Conservation (phyloP, 257 asterid species). For the Cinchona pubescens region DNA sequence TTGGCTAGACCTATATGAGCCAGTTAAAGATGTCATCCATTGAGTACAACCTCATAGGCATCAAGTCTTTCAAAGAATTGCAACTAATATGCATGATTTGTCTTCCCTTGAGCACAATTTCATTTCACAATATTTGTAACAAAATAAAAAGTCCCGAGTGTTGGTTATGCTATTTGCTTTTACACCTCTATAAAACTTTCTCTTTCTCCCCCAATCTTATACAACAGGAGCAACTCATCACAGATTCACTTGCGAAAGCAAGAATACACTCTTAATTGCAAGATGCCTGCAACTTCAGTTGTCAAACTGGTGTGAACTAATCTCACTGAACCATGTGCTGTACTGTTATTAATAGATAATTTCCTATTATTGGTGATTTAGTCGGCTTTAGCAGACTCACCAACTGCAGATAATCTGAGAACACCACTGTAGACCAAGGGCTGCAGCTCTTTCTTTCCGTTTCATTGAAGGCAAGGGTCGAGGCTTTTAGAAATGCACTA, state of each 20-base stretch:
- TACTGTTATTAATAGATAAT: neutral
- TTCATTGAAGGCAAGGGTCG: constrained; percentile 42
- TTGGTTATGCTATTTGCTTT: neutral
- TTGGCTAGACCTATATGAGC: neutral
- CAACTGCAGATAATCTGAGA: constrained; percentile 40
- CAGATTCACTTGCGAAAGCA: neutral
- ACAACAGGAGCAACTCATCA: constrained; percentile 1
- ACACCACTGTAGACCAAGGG: constrained; percentile 60
- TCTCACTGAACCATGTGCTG: neutral
- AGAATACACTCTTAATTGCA: neutral
- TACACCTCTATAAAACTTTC: neutral
- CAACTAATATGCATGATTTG: no score
- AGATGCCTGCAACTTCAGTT: neutral
- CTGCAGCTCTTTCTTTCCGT: constrained; percentile 63
- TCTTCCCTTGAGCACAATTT: neutral
- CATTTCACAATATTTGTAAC: neutral
- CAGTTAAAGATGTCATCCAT: neutral
- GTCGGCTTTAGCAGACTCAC: constrained; percentile 27
- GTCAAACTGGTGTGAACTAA: neutral
- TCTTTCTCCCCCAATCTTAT: neutral
- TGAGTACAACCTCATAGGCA: no score
- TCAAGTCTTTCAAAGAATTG: neutral
- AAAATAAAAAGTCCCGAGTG: neutral
- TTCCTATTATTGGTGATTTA: constrained; percentile 4
- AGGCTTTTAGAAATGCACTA: constrained; percentile 57